A percentile compares a stretch with the other conserved stretches of the same genome.
Conservation (phyloP, 169 alveolate species). For the Plasmodium berghei region DNA sequence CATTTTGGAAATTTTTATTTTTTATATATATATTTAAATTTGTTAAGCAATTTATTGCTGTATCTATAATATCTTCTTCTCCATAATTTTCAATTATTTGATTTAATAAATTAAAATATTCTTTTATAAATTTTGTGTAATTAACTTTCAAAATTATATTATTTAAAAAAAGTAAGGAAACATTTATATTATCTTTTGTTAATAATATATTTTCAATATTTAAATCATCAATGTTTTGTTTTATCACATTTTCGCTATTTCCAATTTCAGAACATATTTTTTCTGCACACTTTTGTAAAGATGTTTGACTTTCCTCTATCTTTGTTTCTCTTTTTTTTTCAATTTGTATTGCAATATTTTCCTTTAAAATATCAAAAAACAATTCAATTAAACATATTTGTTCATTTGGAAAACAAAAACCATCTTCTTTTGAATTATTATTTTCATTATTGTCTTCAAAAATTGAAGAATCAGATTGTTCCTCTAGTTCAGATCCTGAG, state of each 20-base stretch:
- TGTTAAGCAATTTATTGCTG: conserved; percentile 52
- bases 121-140: conserved; percentile 27
- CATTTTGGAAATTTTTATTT: conserved; percentile 3
- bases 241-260: background rate
- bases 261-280: no score
- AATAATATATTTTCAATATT: background rate
- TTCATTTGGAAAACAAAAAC: background rate
- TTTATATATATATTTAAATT: conserved; percentile 42
- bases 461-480: background rate
- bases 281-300: background rate
- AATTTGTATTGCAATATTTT: conserved; percentile 11
- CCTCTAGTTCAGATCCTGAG: background rate
- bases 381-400: conserved; percentile 20
- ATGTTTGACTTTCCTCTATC: background rate
- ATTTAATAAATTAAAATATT: conserved; percentile 50
- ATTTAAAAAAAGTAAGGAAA: conserved; percentile 38
- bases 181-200: conserved; percentile 14
- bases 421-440: conserved; percentile 5
- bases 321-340: background rate
- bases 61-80: conserved; percentile 2
- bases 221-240: background rate
- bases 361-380: conserved; percentile 15
- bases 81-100: conserved; percentile 42
- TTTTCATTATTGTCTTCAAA: conserved; percentile 3
- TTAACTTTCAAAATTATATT: conserved; percentile 38